Evolutionary conservation across 228 moss, liverwort and hornwort species (phyloP), one percentile per base, ranked within the genome.

Genomic region (Sphagnum magellanicum): DNA sequence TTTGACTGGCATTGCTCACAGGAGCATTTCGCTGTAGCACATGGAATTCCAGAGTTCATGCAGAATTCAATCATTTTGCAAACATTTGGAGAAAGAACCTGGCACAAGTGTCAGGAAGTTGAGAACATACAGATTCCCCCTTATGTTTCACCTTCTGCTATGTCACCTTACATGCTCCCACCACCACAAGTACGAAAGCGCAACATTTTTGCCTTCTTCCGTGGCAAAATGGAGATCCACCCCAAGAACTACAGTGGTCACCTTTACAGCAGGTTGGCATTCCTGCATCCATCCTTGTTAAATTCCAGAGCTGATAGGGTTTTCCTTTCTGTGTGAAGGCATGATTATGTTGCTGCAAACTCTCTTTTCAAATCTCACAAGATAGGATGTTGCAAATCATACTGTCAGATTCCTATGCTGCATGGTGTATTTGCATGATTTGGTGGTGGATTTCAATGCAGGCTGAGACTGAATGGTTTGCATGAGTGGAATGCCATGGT

Each of bases 211-310:
- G 98, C 92, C 3, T 85, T 85, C n/a, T 98, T 98, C 67, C 76
- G 98, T 72, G 98, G 98, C 6, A 98, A 98, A 75, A 78, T 94
- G 84, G 98, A 98, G 79, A 81, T 98, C 15, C 92, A 94, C 75
- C 94, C 98, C 50, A 93, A 87, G 72, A 92, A 82, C 63, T 77
- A 89, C 17, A 98, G 85, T 65, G 98, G 98, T 65, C 78, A 80
- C 15, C 68, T 94, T 66, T 98, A 94, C 81, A 92, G 98, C 86
- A 94, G 90, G 92, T 85, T 66, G 32, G 15, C 32, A 32, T 32
- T 32, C 32, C 32, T 32, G 32, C 32, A 32, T 32, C 32, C 32
- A 32, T 32, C 32, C 32, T 32, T 32, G 2, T 32, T 32, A 32
- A 32, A 32, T 32, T 32, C 32, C 32, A 32, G 32, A 32, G 32